Conservation (phyloP, 163 green algal genomes). For the Scenedesmus sp. region DNA sequence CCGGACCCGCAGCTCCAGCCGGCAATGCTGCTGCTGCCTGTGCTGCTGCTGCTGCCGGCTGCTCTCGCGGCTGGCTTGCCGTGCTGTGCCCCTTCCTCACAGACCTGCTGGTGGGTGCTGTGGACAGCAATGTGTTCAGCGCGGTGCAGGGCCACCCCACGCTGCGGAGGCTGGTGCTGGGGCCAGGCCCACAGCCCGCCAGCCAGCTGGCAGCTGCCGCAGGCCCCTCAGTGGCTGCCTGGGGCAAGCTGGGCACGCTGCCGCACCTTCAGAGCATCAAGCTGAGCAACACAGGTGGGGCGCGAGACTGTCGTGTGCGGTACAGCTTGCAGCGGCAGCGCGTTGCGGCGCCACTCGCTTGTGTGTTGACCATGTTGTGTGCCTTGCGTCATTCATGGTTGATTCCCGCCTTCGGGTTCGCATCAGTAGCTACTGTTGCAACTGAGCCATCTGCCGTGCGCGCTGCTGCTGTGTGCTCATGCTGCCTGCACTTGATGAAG, state of each 20-base stretch:
- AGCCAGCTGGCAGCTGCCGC: not conserved
- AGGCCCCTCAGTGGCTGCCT: not conserved
- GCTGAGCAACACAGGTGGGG: not conserved
- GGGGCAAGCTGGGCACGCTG: not conserved
- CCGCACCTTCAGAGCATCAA: slow-evolving; percentile 28
- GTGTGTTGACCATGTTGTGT: no score
- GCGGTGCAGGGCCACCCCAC: slow-evolving; percentile 7
- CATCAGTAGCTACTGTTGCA: not conserved
- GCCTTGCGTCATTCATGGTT: no score
- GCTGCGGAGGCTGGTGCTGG: slow-evolving; percentile 1
- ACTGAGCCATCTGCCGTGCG: not conserved
- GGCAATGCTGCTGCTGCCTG: not conserved
- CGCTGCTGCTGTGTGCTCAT: not conserved
- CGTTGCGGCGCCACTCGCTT: not conserved
- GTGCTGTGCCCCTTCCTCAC: slow-evolving; percentile 2
- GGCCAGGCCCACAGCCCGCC: not conserved
- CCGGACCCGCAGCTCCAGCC: not conserved
- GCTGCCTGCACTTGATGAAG: no score
- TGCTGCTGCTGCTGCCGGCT: slow-evolving; percentile 29
- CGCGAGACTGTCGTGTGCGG: not conserved
- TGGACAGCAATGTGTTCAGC: not conserved
- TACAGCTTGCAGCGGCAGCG: not conserved
- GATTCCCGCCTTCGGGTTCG: no score
- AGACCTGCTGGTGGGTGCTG: slow-evolving; percentile 8
- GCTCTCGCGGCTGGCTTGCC: slow-evolving; percentile 14